Evolutionary conservation across 495 filamentous ascomycete species (phyloP), one percentile per base, ranked within the genome.

Genomic region (Astrothelium macrocarpum): DNA sequence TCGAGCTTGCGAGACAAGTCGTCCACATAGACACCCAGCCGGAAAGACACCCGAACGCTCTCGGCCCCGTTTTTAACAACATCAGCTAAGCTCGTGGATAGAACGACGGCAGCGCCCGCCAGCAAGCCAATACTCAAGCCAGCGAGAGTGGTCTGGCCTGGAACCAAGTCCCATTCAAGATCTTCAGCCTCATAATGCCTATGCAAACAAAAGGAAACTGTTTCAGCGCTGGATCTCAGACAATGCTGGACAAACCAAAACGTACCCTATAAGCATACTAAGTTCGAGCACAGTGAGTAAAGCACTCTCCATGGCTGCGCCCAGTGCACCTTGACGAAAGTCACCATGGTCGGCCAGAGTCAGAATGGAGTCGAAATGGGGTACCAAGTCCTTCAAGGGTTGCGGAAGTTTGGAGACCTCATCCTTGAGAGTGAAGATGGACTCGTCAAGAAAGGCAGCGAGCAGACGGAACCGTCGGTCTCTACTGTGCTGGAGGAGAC

Each of bases 101-200:
- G 20, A 0, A 77, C 67, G 11, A 78, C 66, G 0, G 77, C 77
- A 20, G 73, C 71, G 3, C 66, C 64, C 7, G 77, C 65, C 14
- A 80, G 60, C 4, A 79, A 60, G n/a, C 78, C 78, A 58, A 75
- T 73, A 23, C 78, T 71, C 46, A 80, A 29, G 5, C 74, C 77
- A 39, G 70, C 70, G 29, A 79, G 71, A 60, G 25, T 66, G 12
- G 65, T 74, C 20, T 65, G 71, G 16, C 53, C 58, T 36, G 64
- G 16, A 32, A 67, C 62, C 5, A 12, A 16, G 42, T 63, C 59
- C 4, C 65, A 63, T 43, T 62, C 49, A 1, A 72, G 64, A 49
- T 62, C 59, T 36, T 64, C 14, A 14, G 10, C 72, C 42, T 77
- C 70, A 16, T 29, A 36, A 60, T 66, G 59, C 16, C 68, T 66